Evolutionary conservation across 202 grass and related monocot genomes (phyloP).

Genomic region (Zizania palustris): DNA sequence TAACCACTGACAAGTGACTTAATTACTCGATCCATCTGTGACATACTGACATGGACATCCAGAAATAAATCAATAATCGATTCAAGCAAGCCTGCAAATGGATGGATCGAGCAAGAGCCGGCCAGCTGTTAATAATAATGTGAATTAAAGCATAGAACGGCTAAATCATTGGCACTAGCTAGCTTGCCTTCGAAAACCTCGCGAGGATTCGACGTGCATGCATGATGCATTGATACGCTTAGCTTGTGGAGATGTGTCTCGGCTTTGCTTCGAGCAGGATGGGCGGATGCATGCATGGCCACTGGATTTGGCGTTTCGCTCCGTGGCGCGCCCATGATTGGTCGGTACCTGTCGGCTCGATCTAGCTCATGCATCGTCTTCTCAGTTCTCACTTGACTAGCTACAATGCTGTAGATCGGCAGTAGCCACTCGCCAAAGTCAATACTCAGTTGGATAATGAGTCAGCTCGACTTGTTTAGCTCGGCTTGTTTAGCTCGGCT

Average conservation of each 20-base stretch:
- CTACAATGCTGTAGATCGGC: neutral
- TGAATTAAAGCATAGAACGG: neutral
- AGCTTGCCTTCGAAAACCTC: neutral
- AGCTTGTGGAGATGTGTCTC: too few species aligned
- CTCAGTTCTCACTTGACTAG: neutral
- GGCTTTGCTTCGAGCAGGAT: neutral
- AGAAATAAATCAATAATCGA: neutral
- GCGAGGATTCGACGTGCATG: neutral
- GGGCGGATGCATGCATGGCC: neutral
- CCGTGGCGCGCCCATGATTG: constrained; percentile 13
- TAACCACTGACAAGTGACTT: neutral
- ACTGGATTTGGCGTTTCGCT: neutral
- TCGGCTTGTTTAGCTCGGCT: too few species aligned
- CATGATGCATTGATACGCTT: neutral
- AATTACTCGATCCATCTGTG: neutral
- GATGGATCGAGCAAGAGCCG: neutral
- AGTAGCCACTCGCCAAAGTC: neutral
- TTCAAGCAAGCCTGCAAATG: neutral
- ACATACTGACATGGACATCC: neutral
- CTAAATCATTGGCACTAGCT: neutral
- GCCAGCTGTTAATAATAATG: neutral
- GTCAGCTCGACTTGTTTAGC: too few species aligned
- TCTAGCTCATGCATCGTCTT: too few species aligned
- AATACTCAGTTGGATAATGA: too few species aligned
- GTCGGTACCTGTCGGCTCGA: constrained; percentile 3